Evolutionary conservation across 78 protist genomes (phyloP), one percentile per base, ranked within the genome.

Genomic region (Cyanophora paradoxa): DNA sequence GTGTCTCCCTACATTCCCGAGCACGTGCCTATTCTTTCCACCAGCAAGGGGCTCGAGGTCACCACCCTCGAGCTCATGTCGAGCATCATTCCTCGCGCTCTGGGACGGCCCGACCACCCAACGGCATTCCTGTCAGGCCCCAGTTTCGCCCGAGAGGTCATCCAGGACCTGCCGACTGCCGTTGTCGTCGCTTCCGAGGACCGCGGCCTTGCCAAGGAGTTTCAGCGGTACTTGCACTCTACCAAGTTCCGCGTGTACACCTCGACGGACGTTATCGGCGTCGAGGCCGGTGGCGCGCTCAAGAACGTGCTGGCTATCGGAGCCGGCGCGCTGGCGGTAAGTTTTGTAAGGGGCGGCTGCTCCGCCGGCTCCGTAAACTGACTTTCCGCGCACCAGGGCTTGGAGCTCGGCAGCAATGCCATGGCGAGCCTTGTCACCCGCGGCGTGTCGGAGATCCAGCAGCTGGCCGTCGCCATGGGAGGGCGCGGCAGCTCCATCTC

Each of bases 231-330:
- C 37, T 8, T 76, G 56, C 33, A 42, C 33, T 46, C 40, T 42
- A 44, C 34, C 40, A 16, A 10, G n/a, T 76, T 76, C 73, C 81
- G 81, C 36, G 72, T 63, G 19, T 76, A 76, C 73, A 54, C 61
- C 6, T 22, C 58, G 36, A 39, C 22, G 19, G 86, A 82, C 44
- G 72, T 82, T 22, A 50, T 46, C 13, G 86, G 86, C 42, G 73
- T 56, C 36, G 86, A 82, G 66, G 28, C 76, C 3, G 74, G 78
- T 26, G 86, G 86, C n/a, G 82, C 86, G 8, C n/a, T 67, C 30
- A 82, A 82, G 66, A 82, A 82, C 44, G 72, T 64, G 19, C 68
- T 82, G 30, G 86, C 86, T 69, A 82, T 82, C 22, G 82, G 69
- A 0, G 77, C 78, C 22, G 86, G 86, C 14, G 33, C 65, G 57